phyloP scores from a whole-genome alignment of 345 rosid genomes.

The Camelina sativa region DNA sequence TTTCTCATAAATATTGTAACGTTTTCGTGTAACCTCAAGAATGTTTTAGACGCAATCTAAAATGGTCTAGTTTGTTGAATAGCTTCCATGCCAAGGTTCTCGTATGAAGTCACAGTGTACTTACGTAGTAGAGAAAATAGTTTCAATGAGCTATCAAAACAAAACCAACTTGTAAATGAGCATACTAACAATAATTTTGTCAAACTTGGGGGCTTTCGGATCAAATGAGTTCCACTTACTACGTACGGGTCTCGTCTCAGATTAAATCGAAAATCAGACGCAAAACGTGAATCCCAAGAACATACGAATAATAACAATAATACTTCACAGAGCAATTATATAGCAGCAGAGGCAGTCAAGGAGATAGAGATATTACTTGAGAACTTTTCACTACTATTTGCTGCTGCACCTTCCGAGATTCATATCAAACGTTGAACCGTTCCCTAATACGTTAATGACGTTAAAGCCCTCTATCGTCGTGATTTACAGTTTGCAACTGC shows the following conservation, averaged over 20 bases:
- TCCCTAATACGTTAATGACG: not conserved
- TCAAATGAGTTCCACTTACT: not conserved
- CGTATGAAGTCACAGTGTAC: not conserved
- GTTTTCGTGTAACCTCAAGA: conserved; percentile 1
- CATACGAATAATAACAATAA: not conserved
- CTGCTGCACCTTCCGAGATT: conserved; percentile 17
- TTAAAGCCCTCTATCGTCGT: conserved; percentile 11
- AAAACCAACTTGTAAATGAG: not conserved
- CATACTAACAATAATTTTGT: no score
- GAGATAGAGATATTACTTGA: not conserved
- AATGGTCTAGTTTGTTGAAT: not conserved
- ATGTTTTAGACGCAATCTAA: not conserved
- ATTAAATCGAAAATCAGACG: not conserved
- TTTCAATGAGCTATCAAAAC: not conserved
- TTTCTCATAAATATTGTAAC: not conserved
- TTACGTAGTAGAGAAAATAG: not conserved
- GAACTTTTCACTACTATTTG: not conserved
- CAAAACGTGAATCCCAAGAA: conserved; percentile 18
- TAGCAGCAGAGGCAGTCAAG: not conserved
- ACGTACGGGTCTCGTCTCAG: not conserved
- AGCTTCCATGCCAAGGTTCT: not conserved
- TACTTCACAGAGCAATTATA: not conserved
- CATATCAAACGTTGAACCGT: not conserved
- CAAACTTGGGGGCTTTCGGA: not conserved
- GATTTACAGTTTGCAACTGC: no score